Base-by-base conservation (phyloP, 768 basidiomycete genomes). In the Rhodotorula kratochvilovae region DNA sequence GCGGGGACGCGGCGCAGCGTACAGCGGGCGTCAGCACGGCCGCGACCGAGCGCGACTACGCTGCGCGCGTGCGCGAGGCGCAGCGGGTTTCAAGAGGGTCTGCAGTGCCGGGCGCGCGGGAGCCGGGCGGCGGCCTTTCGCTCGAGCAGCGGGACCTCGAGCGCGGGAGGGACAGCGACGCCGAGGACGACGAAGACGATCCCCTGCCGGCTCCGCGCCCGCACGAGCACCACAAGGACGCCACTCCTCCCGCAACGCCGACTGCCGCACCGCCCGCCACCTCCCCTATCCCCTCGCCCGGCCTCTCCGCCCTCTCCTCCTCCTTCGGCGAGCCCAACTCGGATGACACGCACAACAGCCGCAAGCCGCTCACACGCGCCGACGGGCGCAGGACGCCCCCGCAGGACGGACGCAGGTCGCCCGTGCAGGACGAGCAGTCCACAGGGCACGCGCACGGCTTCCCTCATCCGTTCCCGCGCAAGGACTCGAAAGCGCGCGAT, bases 101-200 rank as follows among this genome's bases (percentile, higher is more conserved):
- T 19, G 58, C 36, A 0, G 58, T 35, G 0, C n/a, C 58, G 2
- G n/a, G 42, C 5, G 36, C 58, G 17, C 21, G 27, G 3, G 36
- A 29, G 27, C 25, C 25, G n/a, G 31, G 27, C 33, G 45, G 27
- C 29, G 33, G 31, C 0, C 16, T 6, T 5, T 2, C 7, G 51
- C 50, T 12, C 51, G 51, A 53, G 5, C 53, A 62, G 31, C 59
- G 35, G 1, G 73, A 70, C 42, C 64, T 70, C 16, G 68, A 70
- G 61, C 48, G 63, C 11, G 56, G 56, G 15, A 19, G 17, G 29
- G 54, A 31, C 27, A 51, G 35, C 27, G 61, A 45, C 6, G 66
- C 42, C 21, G 63, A 66, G 19, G 53, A 58, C 25, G 72, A 63
- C 16, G 53, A 58, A 15, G 72, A 63, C 16, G 65, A n/a, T 13